Conservation (phyloP, 148 eudicot genomes). For the Chenopodium formosanum region DNA sequence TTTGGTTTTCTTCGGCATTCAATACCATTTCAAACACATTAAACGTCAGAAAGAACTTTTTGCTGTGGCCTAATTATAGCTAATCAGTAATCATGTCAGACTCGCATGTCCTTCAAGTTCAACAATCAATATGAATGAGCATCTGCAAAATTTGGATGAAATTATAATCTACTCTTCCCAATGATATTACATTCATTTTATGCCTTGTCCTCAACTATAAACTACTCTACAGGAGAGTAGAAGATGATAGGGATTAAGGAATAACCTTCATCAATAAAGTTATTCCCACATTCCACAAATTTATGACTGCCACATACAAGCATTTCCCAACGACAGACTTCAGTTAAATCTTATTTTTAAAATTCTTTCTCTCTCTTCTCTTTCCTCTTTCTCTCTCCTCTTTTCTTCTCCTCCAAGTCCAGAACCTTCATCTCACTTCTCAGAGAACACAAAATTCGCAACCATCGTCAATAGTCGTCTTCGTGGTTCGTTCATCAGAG, state of each 20-base stretch:
- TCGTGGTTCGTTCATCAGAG: too few relatives aligned
- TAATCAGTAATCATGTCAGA: background rate
- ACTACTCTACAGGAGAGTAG: background rate
- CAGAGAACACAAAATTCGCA: too few relatives aligned
- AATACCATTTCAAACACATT: background rate
- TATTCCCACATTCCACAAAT: background rate
- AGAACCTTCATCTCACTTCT: too few relatives aligned
- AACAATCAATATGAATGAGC: background rate
- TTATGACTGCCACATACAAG: background rate
- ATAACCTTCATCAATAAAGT: background rate
- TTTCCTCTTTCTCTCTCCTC: too few relatives aligned
- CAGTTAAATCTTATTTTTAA: background rate
- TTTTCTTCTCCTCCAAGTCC: too few relatives aligned
- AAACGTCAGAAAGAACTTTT: background rate
- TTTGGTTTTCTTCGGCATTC: background rate
- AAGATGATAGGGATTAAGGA: background rate
- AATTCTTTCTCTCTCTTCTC: too few relatives aligned
- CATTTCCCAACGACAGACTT: background rate
- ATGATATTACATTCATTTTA: background rate
- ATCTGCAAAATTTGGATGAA: background rate
- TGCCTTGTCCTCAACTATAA: background rate
- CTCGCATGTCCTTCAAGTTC: background rate
- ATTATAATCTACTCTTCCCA: background rate
- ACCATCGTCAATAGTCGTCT: too few relatives aligned
- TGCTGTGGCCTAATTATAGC: background rate